A percentile compares a stretch with the other conserved stretches of the same genome.
phyloP scores from a whole-genome alignment of 2,329 filamentous ascomycete species.

The Cladophialophora yegresii region DNA sequence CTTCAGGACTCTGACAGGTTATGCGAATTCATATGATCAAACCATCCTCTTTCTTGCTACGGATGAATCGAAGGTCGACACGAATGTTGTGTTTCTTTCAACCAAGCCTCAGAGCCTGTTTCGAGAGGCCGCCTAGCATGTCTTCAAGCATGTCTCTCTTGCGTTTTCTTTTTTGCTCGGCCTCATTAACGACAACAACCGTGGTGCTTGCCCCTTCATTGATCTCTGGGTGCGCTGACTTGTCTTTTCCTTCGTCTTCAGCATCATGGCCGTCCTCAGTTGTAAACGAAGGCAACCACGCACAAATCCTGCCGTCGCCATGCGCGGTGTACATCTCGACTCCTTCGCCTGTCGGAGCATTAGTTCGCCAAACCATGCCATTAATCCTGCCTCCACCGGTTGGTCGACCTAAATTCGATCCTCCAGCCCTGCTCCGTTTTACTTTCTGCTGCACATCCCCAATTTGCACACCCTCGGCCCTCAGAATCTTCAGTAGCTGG shows the following conservation, averaged over 20 bases:
- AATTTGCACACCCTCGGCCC: slow-evolving; percentile 57
- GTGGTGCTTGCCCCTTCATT: not conserved
- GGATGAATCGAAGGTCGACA: not conserved
- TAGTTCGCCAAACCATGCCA: slow-evolving; percentile 67
- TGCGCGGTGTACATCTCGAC: slow-evolving; percentile 79
- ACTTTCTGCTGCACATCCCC: slow-evolving; percentile 36
- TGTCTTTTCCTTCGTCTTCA: slow-evolving; percentile 38
- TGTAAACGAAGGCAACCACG: slow-evolving; percentile 62
- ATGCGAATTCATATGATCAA: not conserved
- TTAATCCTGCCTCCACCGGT: slow-evolving; percentile 67
- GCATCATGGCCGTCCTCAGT: slow-evolving; percentile 45
- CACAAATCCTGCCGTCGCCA: slow-evolving; percentile 77
- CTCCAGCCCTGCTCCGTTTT: slow-evolving; percentile 7
- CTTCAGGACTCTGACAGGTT: not conserved
- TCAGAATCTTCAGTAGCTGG: slow-evolving; percentile 68
- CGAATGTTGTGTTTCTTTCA: not conserved
- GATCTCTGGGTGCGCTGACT: not conserved
- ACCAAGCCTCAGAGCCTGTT: not conserved
- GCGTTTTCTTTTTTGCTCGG: slow-evolving; percentile 55
- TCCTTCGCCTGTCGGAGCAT: slow-evolving; percentile 61
- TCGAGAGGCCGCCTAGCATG: slow-evolving; percentile 68
- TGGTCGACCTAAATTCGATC: slow-evolving; percentile 27
- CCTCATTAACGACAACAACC: slow-evolving; percentile 36
- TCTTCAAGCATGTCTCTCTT: slow-evolving; percentile 80
- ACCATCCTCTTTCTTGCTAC: not conserved